phyloP scores from a whole-genome alignment of 106 monocot species.

The Dendrobium catenatum region DNA sequence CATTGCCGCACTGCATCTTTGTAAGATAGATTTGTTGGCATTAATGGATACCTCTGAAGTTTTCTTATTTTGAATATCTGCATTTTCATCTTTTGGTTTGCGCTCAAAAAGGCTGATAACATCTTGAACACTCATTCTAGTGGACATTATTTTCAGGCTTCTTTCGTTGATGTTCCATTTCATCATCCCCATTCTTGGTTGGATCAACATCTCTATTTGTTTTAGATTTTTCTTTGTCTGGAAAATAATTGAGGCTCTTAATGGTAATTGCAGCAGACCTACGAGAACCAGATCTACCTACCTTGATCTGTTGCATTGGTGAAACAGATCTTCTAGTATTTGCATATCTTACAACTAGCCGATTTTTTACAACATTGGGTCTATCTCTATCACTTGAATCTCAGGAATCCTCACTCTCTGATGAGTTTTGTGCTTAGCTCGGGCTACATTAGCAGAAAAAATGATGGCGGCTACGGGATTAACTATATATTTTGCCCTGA shows the following conservation, averaged over 20 bases:
- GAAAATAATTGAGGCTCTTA: constrained; percentile 76
- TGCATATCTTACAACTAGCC: constrained; percentile 61
- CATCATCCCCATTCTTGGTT: constrained; percentile 38
- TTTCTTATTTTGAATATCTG: constrained; percentile 36
- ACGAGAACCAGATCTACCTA: constrained; percentile 85
- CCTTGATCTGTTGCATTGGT: constrained; percentile 85
- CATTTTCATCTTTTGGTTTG: constrained; percentile 70
- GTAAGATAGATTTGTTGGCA: constrained; percentile 71
- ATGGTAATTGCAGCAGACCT: constrained; percentile 70
- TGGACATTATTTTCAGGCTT: constrained; percentile 57
- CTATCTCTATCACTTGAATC: constrained; percentile 44
- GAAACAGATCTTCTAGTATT: constrained; percentile 93
- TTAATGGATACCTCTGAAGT: constrained; percentile 28
- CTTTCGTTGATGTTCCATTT: constrained; percentile 33
- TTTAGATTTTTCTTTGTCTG: constrained; percentile 51
- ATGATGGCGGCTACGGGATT: constrained; percentile 15
- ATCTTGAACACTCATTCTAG: constrained; percentile 94
- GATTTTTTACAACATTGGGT: constrained; percentile 62
- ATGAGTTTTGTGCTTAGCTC: constrained; percentile 68
- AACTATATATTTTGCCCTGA: not conserved
- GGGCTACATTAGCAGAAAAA: constrained; percentile 78
- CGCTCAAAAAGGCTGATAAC: constrained; percentile 91
- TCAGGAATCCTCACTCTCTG: constrained; percentile 61
- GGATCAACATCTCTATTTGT: constrained; percentile 38
- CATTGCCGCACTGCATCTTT: constrained; percentile 93